Evolutionary conservation across 306 rosid species (phyloP).

Genomic region (Vigna hirtella): DNA sequence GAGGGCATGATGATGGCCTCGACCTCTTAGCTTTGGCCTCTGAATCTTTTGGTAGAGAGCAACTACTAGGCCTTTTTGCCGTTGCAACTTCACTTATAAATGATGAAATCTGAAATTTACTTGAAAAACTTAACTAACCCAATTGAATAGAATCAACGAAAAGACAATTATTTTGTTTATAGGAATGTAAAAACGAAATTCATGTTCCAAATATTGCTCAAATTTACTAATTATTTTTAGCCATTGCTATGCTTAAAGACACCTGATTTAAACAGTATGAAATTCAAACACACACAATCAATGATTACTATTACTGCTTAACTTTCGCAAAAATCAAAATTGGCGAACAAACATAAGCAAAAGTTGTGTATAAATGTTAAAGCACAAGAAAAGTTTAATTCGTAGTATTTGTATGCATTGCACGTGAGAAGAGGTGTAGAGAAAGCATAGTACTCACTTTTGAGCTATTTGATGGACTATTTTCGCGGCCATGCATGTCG

Average conservation of each 20-base stretch:
- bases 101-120: slow-evolving; percentile 35
- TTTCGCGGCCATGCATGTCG: slow-evolving; percentile 42
- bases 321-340: background rate
- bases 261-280: background rate
- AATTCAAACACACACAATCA: background rate
- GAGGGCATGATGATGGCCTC: slow-evolving; percentile 37
- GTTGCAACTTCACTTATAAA: slow-evolving; percentile 13
- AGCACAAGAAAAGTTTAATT: background rate
- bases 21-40: slow-evolving; percentile 43
- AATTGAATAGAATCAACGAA: background rate
- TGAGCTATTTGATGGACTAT: slow-evolving; percentile 63
- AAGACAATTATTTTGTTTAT: background rate
- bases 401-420: background rate
- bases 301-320: background rate
- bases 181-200: background rate
- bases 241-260: background rate
- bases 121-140: background rate
- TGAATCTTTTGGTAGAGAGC: slow-evolving; percentile 22
- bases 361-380: background rate
- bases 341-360: background rate
- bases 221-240: background rate
- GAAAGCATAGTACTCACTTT: slow-evolving; percentile 43
- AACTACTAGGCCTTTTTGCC: slow-evolving; percentile 25
- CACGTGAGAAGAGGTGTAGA: slow-evolving; percentile 7
- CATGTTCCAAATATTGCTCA: background rate